Conservation (phyloP, 192 early-diverging fungal species). For the Rhizoclosmatium sp. region DNA sequence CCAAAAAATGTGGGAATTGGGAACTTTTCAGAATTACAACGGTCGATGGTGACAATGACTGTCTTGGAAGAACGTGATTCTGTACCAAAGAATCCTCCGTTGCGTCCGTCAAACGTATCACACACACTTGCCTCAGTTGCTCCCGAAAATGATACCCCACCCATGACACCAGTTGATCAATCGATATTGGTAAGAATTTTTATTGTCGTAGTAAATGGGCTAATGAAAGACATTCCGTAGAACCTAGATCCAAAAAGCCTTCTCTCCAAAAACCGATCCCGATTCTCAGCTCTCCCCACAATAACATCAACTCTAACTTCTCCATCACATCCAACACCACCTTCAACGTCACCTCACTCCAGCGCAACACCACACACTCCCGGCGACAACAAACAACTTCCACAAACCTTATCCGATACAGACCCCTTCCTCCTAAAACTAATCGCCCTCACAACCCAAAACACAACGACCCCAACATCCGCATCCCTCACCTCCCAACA, state of each 20-base stretch:
- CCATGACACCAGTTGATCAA: too few species aligned
- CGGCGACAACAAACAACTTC: not conserved
- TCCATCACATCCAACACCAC: not conserved
- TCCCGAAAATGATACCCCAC: too few species aligned
- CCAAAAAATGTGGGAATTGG: too few species aligned
- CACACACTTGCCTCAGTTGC: too few species aligned
- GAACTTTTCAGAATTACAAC: too few species aligned
- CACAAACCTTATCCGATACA: constrained; percentile 3
- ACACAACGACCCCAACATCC: not conserved
- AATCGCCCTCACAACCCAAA: constrained; percentile 18
- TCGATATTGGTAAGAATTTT: not conserved
- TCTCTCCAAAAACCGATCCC: constrained; percentile 5
- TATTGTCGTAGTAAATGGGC: not conserved
- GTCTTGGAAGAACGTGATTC: too few species aligned
- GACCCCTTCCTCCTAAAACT: constrained; percentile 29
- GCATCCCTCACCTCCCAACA: not conserved
- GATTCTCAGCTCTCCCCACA: not conserved
- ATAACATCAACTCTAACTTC: not conserved
- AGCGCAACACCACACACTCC: not conserved
- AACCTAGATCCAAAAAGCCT: not conserved
- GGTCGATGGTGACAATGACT: too few species aligned
- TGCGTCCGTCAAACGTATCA: too few species aligned
- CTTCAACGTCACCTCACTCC: not conserved
- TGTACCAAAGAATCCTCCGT: too few species aligned
- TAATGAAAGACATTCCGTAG: not conserved